Percentiles rank a stretch among this genome's conserved stretches.
Conservation (phyloP, 2,329 filamentous ascomycete genomes). For the Colletotrichum sp. region DNA sequence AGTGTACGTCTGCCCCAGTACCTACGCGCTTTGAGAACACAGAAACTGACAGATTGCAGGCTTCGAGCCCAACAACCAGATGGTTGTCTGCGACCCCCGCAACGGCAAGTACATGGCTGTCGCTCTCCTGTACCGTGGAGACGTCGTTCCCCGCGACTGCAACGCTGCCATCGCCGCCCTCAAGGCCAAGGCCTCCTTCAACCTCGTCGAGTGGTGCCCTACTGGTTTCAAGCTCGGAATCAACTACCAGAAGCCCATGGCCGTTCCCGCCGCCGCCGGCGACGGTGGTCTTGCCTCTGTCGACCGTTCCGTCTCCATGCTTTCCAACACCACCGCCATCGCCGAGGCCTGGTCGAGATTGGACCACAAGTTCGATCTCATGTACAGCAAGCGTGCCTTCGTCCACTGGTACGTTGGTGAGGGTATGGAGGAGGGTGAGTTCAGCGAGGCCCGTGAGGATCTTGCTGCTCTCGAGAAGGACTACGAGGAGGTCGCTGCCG, state of each 20-base stretch:
- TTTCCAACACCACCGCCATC: slow-evolving; percentile 78
- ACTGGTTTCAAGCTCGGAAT: slow-evolving; percentile 79
- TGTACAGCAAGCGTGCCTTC: slow-evolving; percentile 80
- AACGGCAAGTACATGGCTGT: slow-evolving; percentile 82
- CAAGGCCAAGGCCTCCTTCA: slow-evolving; percentile 76
- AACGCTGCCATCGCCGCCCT: slow-evolving; percentile 69
- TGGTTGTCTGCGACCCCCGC: slow-evolving; percentile 77
- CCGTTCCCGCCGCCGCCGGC: slow-evolving; percentile 56
- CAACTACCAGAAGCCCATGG: slow-evolving; percentile 73
- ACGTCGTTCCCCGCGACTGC: slow-evolving; percentile 74
- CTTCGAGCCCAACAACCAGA: slow-evolving; percentile 81
- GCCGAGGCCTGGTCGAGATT: slow-evolving; percentile 76
- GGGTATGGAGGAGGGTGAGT: slow-evolving; percentile 92
- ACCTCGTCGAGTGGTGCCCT: slow-evolving; percentile 78
- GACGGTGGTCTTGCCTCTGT: slow-evolving; percentile 67
- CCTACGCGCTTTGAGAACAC: background rate
- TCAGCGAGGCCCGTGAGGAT: slow-evolving; percentile 86
- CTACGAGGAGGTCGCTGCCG: slow-evolving; percentile 83
- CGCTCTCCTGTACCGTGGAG: slow-evolving; percentile 73
- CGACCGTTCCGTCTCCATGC: slow-evolving; percentile 71
- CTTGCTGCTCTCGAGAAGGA: slow-evolving; percentile 85
- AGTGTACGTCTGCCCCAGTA: slow-evolving; percentile 61
- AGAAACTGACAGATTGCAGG: slow-evolving; percentile 47
- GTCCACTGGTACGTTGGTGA: slow-evolving; percentile 86
- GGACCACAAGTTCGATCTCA: slow-evolving; percentile 78